Evolutionary conservation across 179 eudicot species (phyloP).

Genomic region (Heliamphora pulchella): DNA sequence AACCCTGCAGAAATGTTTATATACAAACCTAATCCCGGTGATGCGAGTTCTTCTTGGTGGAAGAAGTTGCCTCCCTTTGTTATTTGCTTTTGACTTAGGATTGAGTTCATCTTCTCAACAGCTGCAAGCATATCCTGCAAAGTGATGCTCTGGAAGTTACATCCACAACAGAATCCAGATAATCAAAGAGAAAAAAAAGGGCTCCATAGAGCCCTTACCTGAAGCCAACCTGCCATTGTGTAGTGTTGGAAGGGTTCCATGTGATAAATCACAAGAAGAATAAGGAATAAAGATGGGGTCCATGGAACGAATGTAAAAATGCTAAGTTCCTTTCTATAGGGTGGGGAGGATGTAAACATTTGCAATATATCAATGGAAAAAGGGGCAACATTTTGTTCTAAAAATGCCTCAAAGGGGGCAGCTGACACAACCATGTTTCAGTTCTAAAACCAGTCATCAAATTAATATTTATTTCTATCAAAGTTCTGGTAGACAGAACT

Average conservation of each 20-base stretch:
- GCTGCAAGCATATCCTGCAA: slow-evolving; percentile 68
- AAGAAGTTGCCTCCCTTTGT: slow-evolving; percentile 34
- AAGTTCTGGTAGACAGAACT: background rate
- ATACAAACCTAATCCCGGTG: slow-evolving; percentile 62
- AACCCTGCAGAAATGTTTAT: background rate
- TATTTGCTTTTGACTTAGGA: slow-evolving; percentile 29
- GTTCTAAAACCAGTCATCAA: background rate
- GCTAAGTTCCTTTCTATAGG: no score
- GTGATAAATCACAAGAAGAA: no score
- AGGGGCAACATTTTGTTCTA: no score
- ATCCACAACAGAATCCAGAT: background rate
- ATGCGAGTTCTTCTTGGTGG: slow-evolving; percentile 63
- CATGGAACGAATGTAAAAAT: no score
- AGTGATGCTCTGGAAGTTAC: slow-evolving; percentile 6
- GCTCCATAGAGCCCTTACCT: background rate
- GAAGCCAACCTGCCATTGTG: background rate
- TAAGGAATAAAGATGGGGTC: no score
- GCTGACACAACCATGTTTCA: no score
- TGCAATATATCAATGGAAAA: no score
- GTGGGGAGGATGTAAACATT: no score
- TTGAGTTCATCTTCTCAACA: slow-evolving; percentile 67
- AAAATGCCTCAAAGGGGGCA: no score
- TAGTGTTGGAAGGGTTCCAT: no score
- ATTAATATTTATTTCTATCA: background rate
- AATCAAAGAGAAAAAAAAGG: background rate